A percentile compares a stretch with the other conserved stretches of the same genome.
Evolutionary conservation across 2,329 filamentous ascomycete species (phyloP).

Genomic region (Claviceps sp.): DNA sequence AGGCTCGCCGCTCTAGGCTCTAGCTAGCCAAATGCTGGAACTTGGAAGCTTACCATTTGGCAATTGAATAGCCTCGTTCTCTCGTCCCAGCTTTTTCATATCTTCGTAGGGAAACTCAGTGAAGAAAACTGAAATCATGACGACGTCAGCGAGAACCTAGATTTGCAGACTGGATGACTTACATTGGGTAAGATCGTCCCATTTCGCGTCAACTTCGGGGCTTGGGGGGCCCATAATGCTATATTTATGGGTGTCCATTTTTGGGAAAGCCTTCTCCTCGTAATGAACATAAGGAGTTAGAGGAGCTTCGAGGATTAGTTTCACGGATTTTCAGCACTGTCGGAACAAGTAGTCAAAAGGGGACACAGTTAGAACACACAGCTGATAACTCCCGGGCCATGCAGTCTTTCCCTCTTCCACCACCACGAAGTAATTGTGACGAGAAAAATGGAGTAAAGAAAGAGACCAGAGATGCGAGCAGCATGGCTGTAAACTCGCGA

Average conservation of each 20-base stretch:
- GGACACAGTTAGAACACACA: not conserved
- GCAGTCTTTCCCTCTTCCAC: not conserved
- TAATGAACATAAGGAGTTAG: not conserved
- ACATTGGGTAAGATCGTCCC: not conserved
- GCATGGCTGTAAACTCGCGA: not conserved
- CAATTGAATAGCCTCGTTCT: not conserved
- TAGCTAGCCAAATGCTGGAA: too few species aligned
- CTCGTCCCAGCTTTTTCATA: not conserved
- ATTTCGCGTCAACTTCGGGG: not conserved
- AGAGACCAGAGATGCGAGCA: not conserved
- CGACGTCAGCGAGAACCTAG: not conserved
- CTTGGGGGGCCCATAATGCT: not conserved
- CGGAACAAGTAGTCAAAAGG: too few species aligned
- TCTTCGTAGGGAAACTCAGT: not conserved
- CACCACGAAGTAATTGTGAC: not conserved
- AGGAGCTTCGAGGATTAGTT: not conserved
- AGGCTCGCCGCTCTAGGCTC: too few species aligned
- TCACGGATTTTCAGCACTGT: not conserved
- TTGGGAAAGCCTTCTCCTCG: not conserved
- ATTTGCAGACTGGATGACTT: not conserved
- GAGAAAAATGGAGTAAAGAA: not conserved
- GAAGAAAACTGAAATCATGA: not conserved
- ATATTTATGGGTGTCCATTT: not conserved
- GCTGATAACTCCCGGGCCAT: not conserved
- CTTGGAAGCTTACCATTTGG: not conserved